phyloP scores from a whole-genome alignment of 345 rosid species.

The Eutrema yunnanense region DNA sequence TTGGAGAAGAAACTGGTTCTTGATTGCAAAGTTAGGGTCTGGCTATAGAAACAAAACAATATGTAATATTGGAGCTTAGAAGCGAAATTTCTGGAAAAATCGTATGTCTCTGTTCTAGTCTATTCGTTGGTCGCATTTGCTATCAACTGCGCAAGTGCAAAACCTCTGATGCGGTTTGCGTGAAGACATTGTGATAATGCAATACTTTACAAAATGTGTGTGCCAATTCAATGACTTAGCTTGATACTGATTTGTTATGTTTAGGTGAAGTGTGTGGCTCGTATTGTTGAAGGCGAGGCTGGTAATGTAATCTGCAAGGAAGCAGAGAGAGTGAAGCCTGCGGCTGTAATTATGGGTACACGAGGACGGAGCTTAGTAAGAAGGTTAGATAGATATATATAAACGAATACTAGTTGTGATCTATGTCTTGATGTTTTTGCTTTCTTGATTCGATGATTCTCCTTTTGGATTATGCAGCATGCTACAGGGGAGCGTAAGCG shows the following conservation, averaged over 20 bases:
- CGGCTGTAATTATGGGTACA: conserved; percentile 85
- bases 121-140: background rate
- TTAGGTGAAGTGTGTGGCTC: conserved; percentile 60
- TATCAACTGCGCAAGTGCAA: background rate
- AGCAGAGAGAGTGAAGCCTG: conserved; percentile 78
- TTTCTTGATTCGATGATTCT: background rate
- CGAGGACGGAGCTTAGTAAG: conserved; percentile 80
- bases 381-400: conserved; percentile 36
- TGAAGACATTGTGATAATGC: background rate
- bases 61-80: background rate
- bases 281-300: conserved; percentile 76
- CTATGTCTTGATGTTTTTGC: background rate
- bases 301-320: conserved; percentile 75
- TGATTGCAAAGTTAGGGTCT: conserved; percentile 15
- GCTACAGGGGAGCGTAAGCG: conserved; percentile 73
- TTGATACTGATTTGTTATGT: conserved; percentile 4
- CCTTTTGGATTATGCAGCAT: conserved; percentile 37
- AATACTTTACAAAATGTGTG: too few relatives aligned
- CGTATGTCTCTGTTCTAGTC: background rate
- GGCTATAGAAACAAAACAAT: background rate
- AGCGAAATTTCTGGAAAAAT: background rate
- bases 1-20: conserved; percentile 7
- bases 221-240: background rate
- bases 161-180: background rate
- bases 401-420: background rate